A percentile compares a stretch with the other conserved stretches of the same genome.
Evolutionary conservation across 2,329 filamentous ascomycete genomes (phyloP).

Genomic region (Paecilomyces niveus): DNA sequence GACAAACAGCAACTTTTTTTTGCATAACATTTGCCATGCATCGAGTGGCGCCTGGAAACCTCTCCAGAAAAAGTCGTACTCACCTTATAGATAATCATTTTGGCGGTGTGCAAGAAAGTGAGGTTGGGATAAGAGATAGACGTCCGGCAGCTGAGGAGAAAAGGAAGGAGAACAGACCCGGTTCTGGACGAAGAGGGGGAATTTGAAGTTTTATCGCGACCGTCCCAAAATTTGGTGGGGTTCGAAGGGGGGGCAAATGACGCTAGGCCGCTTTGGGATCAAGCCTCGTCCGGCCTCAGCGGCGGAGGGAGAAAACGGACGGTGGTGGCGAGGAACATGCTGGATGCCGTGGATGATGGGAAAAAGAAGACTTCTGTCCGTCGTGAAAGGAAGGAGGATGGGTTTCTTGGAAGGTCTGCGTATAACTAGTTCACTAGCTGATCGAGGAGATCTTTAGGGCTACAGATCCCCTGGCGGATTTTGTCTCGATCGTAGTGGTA

Average conservation of each 20-base stretch:
- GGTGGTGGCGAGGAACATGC: not conserved
- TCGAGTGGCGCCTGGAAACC: too few relatives aligned
- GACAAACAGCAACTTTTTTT: not conserved
- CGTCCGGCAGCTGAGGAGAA: constrained; percentile 13
- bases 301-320: not conserved
- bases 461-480: not conserved
- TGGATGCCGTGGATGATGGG: too few relatives aligned
- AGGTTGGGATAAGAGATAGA: constrained; percentile 5
- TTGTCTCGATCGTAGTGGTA: not conserved
- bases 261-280: constrained; percentile 9
- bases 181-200: constrained; percentile 18
- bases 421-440: too few relatives aligned
- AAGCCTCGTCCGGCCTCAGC: not conserved
- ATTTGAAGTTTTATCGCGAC: constrained; percentile 19
- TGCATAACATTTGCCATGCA: too few relatives aligned
- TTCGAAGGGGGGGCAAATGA: constrained; percentile 10
- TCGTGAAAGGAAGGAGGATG: not conserved
- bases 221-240: constrained; percentile 8
- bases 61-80: too few relatives aligned
- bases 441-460: not conserved
- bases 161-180: constrained; percentile 15
- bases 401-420: not conserved
- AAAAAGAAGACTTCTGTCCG: too few relatives aligned
- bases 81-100: too few relatives aligned
- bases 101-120: constrained; percentile 15